Conservation (phyloP, 2,329 filamentous ascomycete species). For the Colletotrichum incanum region DNA sequence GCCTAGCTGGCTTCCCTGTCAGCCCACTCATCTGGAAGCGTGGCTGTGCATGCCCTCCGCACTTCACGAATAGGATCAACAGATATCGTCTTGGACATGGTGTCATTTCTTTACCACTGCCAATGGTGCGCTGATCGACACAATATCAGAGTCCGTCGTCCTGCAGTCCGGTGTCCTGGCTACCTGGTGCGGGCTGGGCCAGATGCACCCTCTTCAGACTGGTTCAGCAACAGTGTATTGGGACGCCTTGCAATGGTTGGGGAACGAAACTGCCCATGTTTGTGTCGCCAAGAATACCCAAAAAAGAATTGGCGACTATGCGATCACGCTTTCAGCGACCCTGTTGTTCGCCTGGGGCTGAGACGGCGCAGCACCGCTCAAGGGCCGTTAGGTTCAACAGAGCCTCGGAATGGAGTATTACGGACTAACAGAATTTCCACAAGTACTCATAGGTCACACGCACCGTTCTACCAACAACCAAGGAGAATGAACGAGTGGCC, state of each 20-base stretch:
- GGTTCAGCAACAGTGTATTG: neutral
- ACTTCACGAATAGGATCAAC: neutral
- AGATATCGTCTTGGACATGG: neutral
- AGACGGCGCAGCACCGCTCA: slow-evolving; percentile 31
- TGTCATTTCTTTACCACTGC: neutral
- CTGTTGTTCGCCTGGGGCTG: slow-evolving; percentile 24
- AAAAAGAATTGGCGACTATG: neutral
- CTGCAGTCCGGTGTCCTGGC: neutral
- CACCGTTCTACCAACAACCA: neutral
- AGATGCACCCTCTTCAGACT: neutral
- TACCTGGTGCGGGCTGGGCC: neutral
- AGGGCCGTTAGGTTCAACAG: slow-evolving; percentile 12
- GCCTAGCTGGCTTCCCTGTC: slow-evolving; percentile 4
- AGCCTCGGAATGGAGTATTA: slow-evolving; percentile 4
- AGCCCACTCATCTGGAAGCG: slow-evolving; percentile 6
- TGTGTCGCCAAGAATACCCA: slow-evolving; percentile 9
- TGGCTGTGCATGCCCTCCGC: slow-evolving; percentile 16
- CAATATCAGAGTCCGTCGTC: neutral
- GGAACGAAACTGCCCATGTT: neutral
- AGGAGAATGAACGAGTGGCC: slow-evolving; percentile 19
- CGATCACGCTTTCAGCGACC: neutral
- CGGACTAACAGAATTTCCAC: neutral
- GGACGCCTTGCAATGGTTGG: neutral
- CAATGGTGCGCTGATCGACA: neutral
- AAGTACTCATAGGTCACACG: neutral